A percentile compares a stretch with the other conserved stretches of the same genome.
Conservation (phyloP, 345 rosid species). For the Melaleuca alternifolia region DNA sequence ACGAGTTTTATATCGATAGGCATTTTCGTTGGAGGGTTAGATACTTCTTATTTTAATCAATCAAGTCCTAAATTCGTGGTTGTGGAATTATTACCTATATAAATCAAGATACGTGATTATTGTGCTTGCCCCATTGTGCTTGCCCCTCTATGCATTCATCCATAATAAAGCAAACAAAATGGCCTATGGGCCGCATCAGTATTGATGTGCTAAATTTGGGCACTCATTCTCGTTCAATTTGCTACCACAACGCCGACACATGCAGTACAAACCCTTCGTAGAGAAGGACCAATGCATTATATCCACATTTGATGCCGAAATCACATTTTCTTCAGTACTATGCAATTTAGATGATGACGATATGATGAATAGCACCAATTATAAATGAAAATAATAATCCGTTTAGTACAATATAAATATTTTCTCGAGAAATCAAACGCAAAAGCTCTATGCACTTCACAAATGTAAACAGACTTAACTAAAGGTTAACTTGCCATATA, state of each 20-base stretch:
- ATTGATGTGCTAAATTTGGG: not conserved
- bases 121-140: not conserved
- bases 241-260: not conserved
- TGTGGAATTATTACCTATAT: not conserved
- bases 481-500: not conserved
- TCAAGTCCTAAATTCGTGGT: not conserved
- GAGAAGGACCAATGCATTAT: not conserved
- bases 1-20: not conserved
- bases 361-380: not conserved
- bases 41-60: not conserved
- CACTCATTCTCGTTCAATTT: not conserved
- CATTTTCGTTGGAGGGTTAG: not conserved
- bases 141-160: not conserved
- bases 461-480: not conserved
- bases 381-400: not conserved
- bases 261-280: not conserved
- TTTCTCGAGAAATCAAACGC: not conserved
- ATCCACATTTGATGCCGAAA: not conserved
- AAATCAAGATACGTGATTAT: not conserved
- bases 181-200: not conserved
- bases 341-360: not conserved
- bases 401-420: not conserved
- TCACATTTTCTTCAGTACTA: not conserved
- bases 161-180: not conserved
- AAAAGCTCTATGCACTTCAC: not conserved